Evolutionary conservation across 306 rosid genomes (phyloP).

Genomic region (Vigna radiata): DNA sequence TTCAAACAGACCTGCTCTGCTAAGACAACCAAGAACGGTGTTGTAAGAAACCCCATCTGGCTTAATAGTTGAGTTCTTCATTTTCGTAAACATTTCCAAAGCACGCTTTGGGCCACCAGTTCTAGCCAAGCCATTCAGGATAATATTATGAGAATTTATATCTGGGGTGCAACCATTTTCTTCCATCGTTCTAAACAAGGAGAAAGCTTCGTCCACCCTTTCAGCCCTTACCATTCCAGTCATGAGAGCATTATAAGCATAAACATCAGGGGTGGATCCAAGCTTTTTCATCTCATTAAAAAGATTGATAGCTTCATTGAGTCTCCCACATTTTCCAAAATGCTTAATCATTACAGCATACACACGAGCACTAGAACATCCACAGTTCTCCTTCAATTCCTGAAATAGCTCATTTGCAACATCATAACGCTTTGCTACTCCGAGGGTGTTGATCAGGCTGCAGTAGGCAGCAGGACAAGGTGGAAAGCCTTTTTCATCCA

Average conservation of each 20-base stretch:
- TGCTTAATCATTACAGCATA: constrained; percentile 98
- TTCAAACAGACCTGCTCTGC: constrained; percentile 94
- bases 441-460: constrained; percentile 92
- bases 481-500: constrained; percentile 95
- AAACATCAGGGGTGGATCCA: constrained; percentile 82
- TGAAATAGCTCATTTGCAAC: constrained; percentile 92
- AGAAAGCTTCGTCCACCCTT: constrained; percentile 75
- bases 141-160: constrained; percentile 82
- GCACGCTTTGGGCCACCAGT: constrained; percentile 81
- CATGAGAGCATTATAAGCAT: constrained; percentile 95
- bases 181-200: constrained; percentile 78
- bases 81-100: constrained; percentile 72
- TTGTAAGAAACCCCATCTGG: constrained; percentile 91
- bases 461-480: constrained; percentile 98
- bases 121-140: constrained; percentile 80
- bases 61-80: constrained; percentile 63
- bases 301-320: constrained; percentile 73
- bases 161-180: constrained; percentile 80
- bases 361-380: constrained; percentile 86
- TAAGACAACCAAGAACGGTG: constrained; percentile 81
- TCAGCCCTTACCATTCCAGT: constrained; percentile 88
- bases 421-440: constrained; percentile 86
- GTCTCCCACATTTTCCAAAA: constrained; percentile 84
- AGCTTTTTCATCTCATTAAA: constrained; percentile 84
- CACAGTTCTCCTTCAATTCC: constrained; percentile 91